Evolutionary conservation across 805 yeast genomes (phyloP).

Genomic region (Kodamaea lidongshanica): DNA sequence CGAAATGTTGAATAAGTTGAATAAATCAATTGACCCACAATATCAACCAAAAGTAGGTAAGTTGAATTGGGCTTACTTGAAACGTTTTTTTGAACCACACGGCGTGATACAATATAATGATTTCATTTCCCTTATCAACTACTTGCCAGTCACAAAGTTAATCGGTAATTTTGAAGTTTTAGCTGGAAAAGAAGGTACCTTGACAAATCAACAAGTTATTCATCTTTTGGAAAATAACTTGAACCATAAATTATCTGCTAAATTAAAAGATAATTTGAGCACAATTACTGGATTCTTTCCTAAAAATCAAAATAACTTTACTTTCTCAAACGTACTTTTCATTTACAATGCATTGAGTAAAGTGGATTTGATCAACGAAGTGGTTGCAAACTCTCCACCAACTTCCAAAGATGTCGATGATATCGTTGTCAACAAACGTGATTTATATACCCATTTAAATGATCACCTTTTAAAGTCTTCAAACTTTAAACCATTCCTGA

Average conservation of each 20-base stretch:
- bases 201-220: constrained; percentile 26
- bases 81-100: constrained; percentile 33
- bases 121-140: constrained; percentile 35
- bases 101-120: constrained; percentile 34
- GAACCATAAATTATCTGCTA: constrained; percentile 35
- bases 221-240: constrained; percentile 31
- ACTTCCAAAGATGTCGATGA: constrained; percentile 36
- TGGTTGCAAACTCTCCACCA: constrained; percentile 42
- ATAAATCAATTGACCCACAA: constrained; percentile 35
- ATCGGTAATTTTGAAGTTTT: constrained; percentile 38
- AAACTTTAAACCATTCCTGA: constrained; percentile 38
- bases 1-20: constrained; percentile 28
- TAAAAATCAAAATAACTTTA: constrained; percentile 22
- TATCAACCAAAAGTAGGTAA: constrained; percentile 37
- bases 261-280: constrained; percentile 30
- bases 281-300: constrained; percentile 32
- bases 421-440: constrained; percentile 35
- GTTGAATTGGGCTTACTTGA: constrained; percentile 39
- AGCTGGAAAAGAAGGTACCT: constrained; percentile 26
- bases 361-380: constrained; percentile 40
- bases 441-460: constrained; percentile 37
- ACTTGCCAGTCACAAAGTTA: constrained; percentile 41
- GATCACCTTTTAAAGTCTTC: constrained; percentile 39
- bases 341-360: constrained; percentile 36
- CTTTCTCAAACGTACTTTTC: constrained; percentile 34